Base-by-base conservation (phyloP, 371 early-diverging fungal genomes). In the Mucor velutinosus region DNA sequence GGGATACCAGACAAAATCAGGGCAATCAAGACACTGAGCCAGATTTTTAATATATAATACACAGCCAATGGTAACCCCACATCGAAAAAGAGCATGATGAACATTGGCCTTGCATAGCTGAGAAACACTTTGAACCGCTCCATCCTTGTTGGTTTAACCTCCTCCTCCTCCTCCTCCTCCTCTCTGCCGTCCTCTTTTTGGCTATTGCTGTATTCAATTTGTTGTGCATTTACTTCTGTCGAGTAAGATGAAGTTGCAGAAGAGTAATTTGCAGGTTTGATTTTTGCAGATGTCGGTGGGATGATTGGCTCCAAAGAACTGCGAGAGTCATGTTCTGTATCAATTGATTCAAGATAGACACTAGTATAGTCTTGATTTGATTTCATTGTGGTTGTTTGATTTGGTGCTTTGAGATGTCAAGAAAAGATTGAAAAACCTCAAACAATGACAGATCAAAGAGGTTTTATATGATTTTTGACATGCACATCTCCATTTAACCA, bases 1-100 rank as follows among this genome's bases (percentile, higher is more conserved):
- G 86, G 86, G 25, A 82, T 73, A 60, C 86, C 77, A 23, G 86
- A 86, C n/a, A 83, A 41, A n/a, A 86, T 35, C 41, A 86, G 59
- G 0, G 86, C 83, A 33, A 76, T 62, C 19, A 86, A 10, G 8
- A 69, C 17, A 3, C 71, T 64, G 2, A 76, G 66, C 53, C 74
- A 76, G 6, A 47, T 66, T 30, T 75, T 78, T 3, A 76, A 47
- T 0, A 72, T 58, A 53, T 83, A 86, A 64, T 75, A 83, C 7
- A 83, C 55, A 4, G 73, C 75, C 2, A 83, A 43, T 6, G 83
- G 79, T 10, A 83, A 14, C 7, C 70, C 79, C 15, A 80, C 39
- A 58, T 80, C 73, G n/a, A 80, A 64, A n/a, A 69, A 27, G 0
- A 77, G 43, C 56, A 71, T 70, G 4, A 62, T 29, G 6, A 35